Evolutionary conservation across 805 yeast genomes (phyloP).

Genomic region (Candida corydali): DNA sequence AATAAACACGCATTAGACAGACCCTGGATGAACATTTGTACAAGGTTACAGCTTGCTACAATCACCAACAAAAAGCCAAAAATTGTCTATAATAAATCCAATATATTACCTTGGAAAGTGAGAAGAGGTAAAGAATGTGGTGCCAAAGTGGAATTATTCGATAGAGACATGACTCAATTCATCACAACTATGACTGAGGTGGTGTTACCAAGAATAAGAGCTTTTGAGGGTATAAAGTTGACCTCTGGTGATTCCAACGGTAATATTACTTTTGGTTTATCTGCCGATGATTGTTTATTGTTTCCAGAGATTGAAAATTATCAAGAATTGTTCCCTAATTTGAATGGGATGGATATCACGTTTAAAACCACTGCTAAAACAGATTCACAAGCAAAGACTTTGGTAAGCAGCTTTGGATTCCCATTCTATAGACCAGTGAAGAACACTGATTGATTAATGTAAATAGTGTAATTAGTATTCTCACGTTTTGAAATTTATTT

Average conservation of each 20-base stretch:
- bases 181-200: constrained; percentile 82
- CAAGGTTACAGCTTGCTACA: constrained; percentile 80
- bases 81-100: constrained; percentile 67
- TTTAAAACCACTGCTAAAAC: constrained; percentile 86
- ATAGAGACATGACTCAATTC: constrained; percentile 83
- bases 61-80: constrained; percentile 88
- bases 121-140: constrained; percentile 91
- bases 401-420: constrained; percentile 76
- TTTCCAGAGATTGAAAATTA: constrained; percentile 94
- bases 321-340: constrained; percentile 83
- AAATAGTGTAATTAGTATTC: constrained; percentile 1
- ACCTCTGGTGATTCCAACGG: constrained; percentile 83
- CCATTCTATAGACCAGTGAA: constrained; percentile 47
- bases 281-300: constrained; percentile 66
- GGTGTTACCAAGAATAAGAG: constrained; percentile 89
- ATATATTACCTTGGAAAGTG: constrained; percentile 81
- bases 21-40: constrained; percentile 69
- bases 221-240: constrained; percentile 73
- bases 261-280: constrained; percentile 79
- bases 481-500: neutral
- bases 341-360: constrained; percentile 82
- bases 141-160: constrained; percentile 72
- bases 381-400: constrained; percentile 82
- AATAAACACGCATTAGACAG: constrained; percentile 68
- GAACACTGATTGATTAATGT: neutral